Conservation (phyloP, 768 basidiomycete genomes). For the Leucogyrophana mollusca region DNA sequence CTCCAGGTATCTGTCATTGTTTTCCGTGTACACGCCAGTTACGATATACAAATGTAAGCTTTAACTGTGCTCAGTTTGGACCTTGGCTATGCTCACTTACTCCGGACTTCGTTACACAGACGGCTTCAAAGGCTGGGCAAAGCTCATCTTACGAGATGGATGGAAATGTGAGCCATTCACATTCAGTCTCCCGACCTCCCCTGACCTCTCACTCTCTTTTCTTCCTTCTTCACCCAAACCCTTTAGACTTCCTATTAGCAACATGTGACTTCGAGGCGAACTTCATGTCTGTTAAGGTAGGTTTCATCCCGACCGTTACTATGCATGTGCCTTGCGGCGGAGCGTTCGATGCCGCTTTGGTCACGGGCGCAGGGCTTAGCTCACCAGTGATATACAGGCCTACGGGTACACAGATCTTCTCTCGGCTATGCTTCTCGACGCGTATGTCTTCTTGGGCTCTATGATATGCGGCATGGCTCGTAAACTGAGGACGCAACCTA, state of each 20-base stretch:
- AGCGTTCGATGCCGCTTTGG: no score
- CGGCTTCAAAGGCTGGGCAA: conserved; percentile 72
- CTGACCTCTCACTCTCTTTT: neutral
- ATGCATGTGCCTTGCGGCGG: no score
- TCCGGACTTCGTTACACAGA: conserved; percentile 37
- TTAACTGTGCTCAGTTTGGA: neutral
- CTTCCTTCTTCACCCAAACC: neutral
- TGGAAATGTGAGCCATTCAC: conserved; percentile 70
- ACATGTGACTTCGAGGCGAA: conserved; percentile 80
- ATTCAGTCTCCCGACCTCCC: conserved; percentile 17
- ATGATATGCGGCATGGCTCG: neutral
- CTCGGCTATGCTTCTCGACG: conserved; percentile 82
- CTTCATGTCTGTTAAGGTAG: conserved; percentile 70
- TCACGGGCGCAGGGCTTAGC: no score
- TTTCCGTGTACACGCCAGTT: conserved; percentile 73
- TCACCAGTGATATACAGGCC: no score
- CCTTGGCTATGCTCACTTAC: neutral
- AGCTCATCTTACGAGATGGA: conserved; percentile 64
- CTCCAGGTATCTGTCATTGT: conserved; percentile 67
- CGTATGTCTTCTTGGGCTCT: conserved; percentile 50
- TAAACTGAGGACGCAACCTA: neutral
- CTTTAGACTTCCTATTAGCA: conserved; percentile 65
- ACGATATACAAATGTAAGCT: conserved; percentile 76
- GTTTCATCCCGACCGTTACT: no score
- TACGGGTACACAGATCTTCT: conserved; percentile 79